phyloP scores from a whole-genome alignment of 177 flowering plant species.

The Tripterygium wilfordii region DNA sequence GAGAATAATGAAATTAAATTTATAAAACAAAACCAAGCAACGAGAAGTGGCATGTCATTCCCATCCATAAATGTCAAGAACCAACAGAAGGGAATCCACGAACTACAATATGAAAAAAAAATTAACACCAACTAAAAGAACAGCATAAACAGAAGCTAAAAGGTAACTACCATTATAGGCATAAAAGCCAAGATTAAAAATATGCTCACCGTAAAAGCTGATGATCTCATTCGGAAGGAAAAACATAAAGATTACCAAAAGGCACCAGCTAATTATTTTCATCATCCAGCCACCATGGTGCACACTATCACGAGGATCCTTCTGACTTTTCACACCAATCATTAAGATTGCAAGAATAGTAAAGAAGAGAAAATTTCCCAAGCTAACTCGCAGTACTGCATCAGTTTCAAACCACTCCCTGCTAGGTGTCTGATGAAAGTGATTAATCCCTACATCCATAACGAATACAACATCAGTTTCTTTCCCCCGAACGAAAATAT shows the following conservation, averaged over 20 bases:
- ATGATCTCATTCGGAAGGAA: conserved; percentile 88
- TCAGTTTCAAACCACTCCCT: conserved; percentile 97
- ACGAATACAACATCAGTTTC: conserved; percentile 1
- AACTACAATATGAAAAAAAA: too few species aligned
- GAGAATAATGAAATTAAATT: too few species aligned
- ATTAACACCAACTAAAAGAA: too few species aligned
- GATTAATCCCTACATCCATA: conserved; percentile 78
- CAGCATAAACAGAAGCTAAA: too few species aligned
- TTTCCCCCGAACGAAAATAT: too few species aligned
- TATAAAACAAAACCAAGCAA: too few species aligned
- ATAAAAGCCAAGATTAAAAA: not conserved
- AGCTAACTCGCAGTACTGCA: conserved; percentile 97
- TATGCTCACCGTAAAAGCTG: conserved; percentile 77
- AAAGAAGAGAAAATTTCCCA: conserved; percentile 92
- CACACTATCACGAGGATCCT: conserved; percentile 86
- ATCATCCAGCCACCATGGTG: conserved; percentile 99
- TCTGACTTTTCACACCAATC: conserved; percentile 90
- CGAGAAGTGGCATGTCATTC: too few species aligned
- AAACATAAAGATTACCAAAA: conserved; percentile 80
- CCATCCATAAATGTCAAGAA: too few species aligned
- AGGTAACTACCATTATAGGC: too few species aligned
- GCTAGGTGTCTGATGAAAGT: conserved; percentile 74
- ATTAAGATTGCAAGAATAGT: conserved; percentile 69
- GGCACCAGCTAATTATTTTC: conserved; percentile 78
- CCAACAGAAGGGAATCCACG: too few species aligned